Conservation (phyloP, 2,329 filamentous ascomycete species). For the Epicoccum sorghinum region DNA sequence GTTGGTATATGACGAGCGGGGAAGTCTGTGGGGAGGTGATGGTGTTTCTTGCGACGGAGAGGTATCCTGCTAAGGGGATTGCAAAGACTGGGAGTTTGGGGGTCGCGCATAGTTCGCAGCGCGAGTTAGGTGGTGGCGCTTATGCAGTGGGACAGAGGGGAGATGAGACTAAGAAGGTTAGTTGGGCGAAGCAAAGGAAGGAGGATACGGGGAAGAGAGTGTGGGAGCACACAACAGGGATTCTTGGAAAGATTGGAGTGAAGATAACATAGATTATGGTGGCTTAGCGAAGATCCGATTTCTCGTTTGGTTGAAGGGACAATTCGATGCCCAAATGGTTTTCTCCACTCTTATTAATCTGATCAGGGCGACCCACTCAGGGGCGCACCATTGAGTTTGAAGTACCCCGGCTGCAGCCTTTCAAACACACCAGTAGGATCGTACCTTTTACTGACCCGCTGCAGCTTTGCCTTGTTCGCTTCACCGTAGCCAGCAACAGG, state of each 20-base stretch:
- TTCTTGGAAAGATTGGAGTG: too few species aligned
- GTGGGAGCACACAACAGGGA: constrained; percentile 36
- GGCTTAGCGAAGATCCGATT: too few species aligned
- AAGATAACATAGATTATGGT: too few species aligned
- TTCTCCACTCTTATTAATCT: too few species aligned
- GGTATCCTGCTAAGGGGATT: constrained; percentile 28
- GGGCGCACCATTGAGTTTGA: constrained; percentile 30
- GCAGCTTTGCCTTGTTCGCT: constrained; percentile 39
- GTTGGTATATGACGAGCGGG: constrained; percentile 28
- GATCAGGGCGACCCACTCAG: constrained; percentile 1
- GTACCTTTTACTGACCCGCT: constrained; percentile 24
- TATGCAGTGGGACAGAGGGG: constrained; percentile 33
- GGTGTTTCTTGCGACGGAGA: constrained; percentile 35
- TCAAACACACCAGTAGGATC: constrained; percentile 30
- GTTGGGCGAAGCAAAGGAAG: constrained; percentile 26
- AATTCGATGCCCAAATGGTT: too few species aligned
- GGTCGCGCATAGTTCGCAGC: constrained; percentile 27
- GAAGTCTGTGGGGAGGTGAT: constrained; percentile 42
- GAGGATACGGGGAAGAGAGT: constrained; percentile 37
- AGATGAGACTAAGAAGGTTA: constrained; percentile 26
- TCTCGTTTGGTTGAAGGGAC: too few species aligned
- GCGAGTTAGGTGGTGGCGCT: constrained; percentile 32
- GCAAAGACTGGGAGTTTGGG: background rate
- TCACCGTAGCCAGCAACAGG: constrained; percentile 51
- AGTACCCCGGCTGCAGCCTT: constrained; percentile 27